Evolutionary conservation across 2,329 filamentous ascomycete genomes (phyloP).

Genomic region (Verruconis gallopava): DNA sequence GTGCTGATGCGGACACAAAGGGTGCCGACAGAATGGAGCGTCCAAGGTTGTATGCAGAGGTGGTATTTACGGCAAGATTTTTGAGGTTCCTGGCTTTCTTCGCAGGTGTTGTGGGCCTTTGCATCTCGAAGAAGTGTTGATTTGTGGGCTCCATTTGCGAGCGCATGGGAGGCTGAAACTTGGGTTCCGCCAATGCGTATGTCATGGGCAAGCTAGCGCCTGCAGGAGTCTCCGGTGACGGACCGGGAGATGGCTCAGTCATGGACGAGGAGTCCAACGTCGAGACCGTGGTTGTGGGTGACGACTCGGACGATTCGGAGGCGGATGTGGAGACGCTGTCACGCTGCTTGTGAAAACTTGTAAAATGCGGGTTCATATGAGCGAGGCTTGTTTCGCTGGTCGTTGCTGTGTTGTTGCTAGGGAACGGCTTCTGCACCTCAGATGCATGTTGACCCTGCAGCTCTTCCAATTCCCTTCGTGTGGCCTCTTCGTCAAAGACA

Average conservation of each 20-base stretch:
- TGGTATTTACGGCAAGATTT: conserved; percentile 64
- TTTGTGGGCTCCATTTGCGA: conserved; percentile 29
- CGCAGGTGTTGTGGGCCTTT: conserved; percentile 39
- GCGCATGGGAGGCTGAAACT: conserved; percentile 22
- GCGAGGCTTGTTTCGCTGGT: conserved; percentile 24
- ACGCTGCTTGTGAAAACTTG: conserved; percentile 52
- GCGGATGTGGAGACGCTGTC: conserved; percentile 67
- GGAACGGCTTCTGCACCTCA: conserved; percentile 17
- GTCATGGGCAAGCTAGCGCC: conserved; percentile 59
- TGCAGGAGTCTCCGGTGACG: conserved; percentile 80
- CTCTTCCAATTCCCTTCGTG: conserved; percentile 17
- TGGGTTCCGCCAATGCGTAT: conserved; percentile 45
- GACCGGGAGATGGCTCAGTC: conserved; percentile 80
- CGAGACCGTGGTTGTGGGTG: conserved; percentile 85
- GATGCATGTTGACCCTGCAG: conserved; percentile 2
- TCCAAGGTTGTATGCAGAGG: conserved; percentile 32
- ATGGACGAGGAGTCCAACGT: conserved; percentile 84
- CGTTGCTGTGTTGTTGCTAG: conserved; percentile 26
- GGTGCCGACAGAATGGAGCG: conserved; percentile 33
- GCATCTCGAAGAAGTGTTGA: conserved; percentile 40
- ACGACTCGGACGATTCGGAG: conserved; percentile 82
- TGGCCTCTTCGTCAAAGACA: conserved; percentile 51
- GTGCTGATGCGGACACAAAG: conserved; percentile 39
- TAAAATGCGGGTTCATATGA: conserved; percentile 21
- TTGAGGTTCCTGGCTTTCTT: conserved; percentile 72